Base-by-base conservation (phyloP, 306 rosid genomes). In the Castanea mollissima region DNA sequence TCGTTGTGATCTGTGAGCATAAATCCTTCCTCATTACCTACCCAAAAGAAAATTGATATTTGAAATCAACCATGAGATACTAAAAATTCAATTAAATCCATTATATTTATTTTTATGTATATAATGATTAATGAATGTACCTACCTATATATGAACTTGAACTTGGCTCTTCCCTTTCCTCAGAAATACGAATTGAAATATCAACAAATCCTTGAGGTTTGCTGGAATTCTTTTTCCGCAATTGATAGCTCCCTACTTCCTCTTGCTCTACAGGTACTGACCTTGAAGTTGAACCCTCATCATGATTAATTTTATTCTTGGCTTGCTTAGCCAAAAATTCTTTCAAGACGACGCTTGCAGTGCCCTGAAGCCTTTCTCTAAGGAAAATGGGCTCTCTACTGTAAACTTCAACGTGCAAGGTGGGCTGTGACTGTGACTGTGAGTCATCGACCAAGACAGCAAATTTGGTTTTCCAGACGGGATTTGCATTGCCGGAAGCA, bases 381-480 rank as follows among this genome's bases (percentile, higher is more conserved):
- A 90, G 91, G 85, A 93, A 91, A 60, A 90, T 77, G 65, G 95
- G 92, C 51, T 93, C 93, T 73, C 92, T 81, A 41, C 97, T 82
- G 84, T 89, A 89, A 82, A 93, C 97, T 73, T 91, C 92, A 56
- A 93, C 83, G 44, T 88, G 84, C 54, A 93, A 87, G 10, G 83
- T 87, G 75, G 87, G 85, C 59, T 83, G 81, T 83, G 86, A 35
- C 79, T 79, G 80, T 13, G 85, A 80, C 21, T 44, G 81, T 0
- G 92, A 83, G 41, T 80, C 83, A n/a, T 90, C 93, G 75, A 93
- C 76, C 76, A 87, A 86, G 71, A 85, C 74, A 56, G 88, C 79
- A 77, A 93, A 91, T 86, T 88, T 90, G 83, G 92, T 91, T 81
- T 84, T 91, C 97, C 98, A 93, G 19, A 85, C 89, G 27, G 98